Conservation (phyloP, 345 rosid species). For the Euphorbia pulcherrima region DNA sequence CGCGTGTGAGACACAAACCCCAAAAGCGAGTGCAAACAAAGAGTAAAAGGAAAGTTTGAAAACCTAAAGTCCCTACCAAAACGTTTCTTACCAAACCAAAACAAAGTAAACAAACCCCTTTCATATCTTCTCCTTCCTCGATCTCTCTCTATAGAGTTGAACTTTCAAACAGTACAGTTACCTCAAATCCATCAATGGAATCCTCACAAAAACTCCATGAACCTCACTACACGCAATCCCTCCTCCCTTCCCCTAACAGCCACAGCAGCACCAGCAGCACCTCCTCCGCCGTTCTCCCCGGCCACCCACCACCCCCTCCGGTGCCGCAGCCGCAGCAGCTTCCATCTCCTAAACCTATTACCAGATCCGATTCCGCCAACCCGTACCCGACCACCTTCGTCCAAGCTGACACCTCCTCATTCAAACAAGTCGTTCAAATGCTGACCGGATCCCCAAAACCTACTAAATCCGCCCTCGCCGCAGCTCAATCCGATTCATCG, state of each 20-base stretch:
- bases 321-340: conserved; percentile 19
- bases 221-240: conserved; percentile 23
- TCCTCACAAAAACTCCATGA: conserved; percentile 46
- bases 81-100: conserved; percentile 61
- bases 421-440: conserved; percentile 98
- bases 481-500: conserved; percentile 35
- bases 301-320: conserved; percentile 19
- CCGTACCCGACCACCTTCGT: conserved; percentile 97
- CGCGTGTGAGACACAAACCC: not conserved
- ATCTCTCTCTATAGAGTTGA: not conserved
- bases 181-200: conserved; percentile 49
- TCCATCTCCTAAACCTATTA: conserved; percentile 45
- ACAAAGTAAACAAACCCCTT: conserved; percentile 19
- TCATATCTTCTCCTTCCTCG: not conserved
- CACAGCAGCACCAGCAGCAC: conserved; percentile 35
- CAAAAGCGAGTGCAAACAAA: not conserved
- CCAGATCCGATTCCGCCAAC: conserved; percentile 77
- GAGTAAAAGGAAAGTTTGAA: not conserved
- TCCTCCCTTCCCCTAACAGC: conserved; percentile 53
- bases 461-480: conserved; percentile 15
- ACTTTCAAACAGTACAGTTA: too few species aligned
- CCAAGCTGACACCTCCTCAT: conserved; percentile 85
- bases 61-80: conserved; percentile 40
- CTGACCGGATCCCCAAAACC: conserved; percentile 71
- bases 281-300: conserved; percentile 34